Conservation (phyloP, 75 land plant species). For the Picea sitchensis region DNA sequence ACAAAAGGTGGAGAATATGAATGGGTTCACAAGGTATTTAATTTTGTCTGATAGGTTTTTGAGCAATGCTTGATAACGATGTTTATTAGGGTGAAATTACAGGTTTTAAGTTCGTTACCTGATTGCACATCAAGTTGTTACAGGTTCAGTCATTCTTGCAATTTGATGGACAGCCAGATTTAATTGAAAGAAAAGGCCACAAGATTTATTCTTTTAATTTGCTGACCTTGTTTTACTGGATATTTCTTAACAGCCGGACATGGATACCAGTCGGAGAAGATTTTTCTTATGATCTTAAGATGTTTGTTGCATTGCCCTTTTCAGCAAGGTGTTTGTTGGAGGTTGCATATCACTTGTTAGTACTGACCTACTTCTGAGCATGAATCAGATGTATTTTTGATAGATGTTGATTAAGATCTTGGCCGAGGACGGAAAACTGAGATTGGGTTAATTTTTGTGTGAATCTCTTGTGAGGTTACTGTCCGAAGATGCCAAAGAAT, state of each 20-base stretch:
- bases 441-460: too few species aligned
- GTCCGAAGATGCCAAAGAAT: too few species aligned
- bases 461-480: too few species aligned
- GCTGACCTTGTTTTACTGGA: background rate
- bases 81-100: background rate
- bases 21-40: constrained; percentile 75
- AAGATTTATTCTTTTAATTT: background rate
- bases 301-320: too few species aligned
- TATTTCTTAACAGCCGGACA: constrained; percentile 45
- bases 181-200: background rate
- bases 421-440: too few species aligned
- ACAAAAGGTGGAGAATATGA: constrained; percentile 89
- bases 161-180: too few species aligned
- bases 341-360: too few species aligned
- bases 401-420: too few species aligned
- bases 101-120: background rate
- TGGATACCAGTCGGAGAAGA: constrained; percentile 77
- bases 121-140: background rate
- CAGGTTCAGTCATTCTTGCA: background rate
- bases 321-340: too few species aligned
- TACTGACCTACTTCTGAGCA: too few species aligned
- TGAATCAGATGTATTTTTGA: too few species aligned
- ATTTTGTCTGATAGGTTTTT: background rate
- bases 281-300: constrained; percentile 43
- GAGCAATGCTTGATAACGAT: background rate